Percentiles rank a stretch among this genome's conserved stretches.
These are phyloP conservation scores for Clohesyomyces aquaticus DNA, from an alignment of 495 filamentous ascomycete species.

Conservation along the genomic window DNA sequence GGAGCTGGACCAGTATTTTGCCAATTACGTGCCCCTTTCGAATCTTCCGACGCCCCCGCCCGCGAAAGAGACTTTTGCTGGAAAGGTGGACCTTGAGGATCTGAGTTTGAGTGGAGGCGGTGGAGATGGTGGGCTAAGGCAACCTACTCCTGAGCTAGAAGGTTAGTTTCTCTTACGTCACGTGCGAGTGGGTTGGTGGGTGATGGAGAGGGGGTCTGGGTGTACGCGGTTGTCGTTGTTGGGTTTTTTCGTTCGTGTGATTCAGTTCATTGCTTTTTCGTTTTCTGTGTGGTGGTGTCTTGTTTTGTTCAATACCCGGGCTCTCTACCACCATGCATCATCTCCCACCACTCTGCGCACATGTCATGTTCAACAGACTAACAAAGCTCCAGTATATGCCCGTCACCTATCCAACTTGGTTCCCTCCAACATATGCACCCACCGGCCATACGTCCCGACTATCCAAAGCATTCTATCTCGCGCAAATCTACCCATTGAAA, in stretches of 20 bases:
- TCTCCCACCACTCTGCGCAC: background rate
- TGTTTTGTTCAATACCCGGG: too few relatives aligned
- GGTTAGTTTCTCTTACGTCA: slow-evolving; percentile 27
- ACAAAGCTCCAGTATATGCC: slow-evolving; percentile 27
- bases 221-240: too few relatives aligned
- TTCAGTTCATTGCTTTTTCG: too few relatives aligned
- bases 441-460: slow-evolving; percentile 10
- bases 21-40: slow-evolving; percentile 62
- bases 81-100: background rate
- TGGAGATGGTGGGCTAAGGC: background rate
- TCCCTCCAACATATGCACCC: slow-evolving; percentile 31
- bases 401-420: slow-evolving; percentile 37
- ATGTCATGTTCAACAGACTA: slow-evolving; percentile 6
- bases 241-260: too few relatives aligned
- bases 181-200: slow-evolving; percentile 2
- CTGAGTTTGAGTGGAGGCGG: background rate
- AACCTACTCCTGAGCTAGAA: slow-evolving; percentile 27
- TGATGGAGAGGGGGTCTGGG: background rate
- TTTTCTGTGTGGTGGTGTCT: background rate
- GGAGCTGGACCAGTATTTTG: slow-evolving; percentile 56
- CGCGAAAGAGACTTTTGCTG: slow-evolving; percentile 39
- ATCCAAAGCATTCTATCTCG: slow-evolving; percentile 28
- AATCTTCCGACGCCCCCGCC: slow-evolving; percentile 64
- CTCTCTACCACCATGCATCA: background rate
- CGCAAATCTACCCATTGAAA: slow-evolving; percentile 34